Evolutionary conservation across 176 grass and related monocot species (phyloP), one percentile per base, ranked within the genome.

Genomic region (Avena atlantica): DNA sequence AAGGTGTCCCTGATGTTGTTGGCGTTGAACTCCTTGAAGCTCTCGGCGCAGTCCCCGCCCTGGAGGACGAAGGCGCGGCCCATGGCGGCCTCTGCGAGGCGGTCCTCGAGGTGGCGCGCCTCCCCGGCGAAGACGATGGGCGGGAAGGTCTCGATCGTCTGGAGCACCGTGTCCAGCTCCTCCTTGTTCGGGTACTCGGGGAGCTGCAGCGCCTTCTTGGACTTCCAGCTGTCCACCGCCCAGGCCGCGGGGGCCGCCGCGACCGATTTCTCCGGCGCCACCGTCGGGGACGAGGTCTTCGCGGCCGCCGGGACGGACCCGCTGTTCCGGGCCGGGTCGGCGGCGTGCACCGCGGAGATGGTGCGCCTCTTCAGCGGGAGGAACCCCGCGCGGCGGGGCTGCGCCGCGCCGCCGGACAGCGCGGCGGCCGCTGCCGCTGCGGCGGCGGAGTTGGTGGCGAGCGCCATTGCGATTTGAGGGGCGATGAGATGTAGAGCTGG

Each of bases 11-110:
- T 82, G 83, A 97, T 99, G 66, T 99, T 99, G 81, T 93, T 99
- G 10, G 94, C 94, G 87, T 99, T 89, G 87, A 99, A 99, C 89
- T 99, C 97, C 94, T 99, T 99, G 97, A 99, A 99, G 92, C 97
- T 99, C 92, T 99, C 97, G 8, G 97, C 97, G 59, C 97, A 99
- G 81, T 98, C 95, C 0, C 95, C 95, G 27, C 95, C 95, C 87
- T 98, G 95, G 69, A 98, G 88, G 49, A 98, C 89, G 89, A 98
- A 98, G 50, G 93, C 95, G 75, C 89, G 89, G 49, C 95, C 95
- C 81, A 93, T 86, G 80, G 95, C 95, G 9, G 95, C 95, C 66
- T 98, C 95, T 0, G 91, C 95, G 34, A 98, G 86, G 84, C 91
- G 91, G 37, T 95, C 95, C 89, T 98, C 95, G 8, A 98, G 88